These are phyloP conservation scores for Ajuga reptans DNA, from an alignment of 305 asterid genomes.

Conservation along the genomic window DNA sequence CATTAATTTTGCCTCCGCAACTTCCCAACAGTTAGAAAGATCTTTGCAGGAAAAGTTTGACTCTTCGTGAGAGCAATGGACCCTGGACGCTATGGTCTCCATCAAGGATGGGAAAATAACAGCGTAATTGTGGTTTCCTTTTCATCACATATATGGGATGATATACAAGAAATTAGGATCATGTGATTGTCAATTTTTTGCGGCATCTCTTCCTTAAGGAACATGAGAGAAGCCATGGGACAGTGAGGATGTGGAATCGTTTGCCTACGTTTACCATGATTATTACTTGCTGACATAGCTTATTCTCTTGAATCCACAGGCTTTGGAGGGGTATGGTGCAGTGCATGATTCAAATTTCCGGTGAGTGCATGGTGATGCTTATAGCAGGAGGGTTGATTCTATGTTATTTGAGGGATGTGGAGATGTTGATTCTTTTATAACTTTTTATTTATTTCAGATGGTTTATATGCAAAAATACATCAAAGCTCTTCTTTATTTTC, in stretches of 20 bases:
- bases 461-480: slow-evolving; percentile 12
- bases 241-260: slow-evolving; percentile 99
- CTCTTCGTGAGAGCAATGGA: slow-evolving; percentile 61
- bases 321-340: slow-evolving; percentile 90
- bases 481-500: not conserved
- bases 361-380: slow-evolving; percentile 59
- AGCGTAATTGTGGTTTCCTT: slow-evolving; percentile 99
- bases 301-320: slow-evolving; percentile 99
- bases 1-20: slow-evolving; percentile 57
- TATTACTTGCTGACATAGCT: slow-evolving; percentile 87
- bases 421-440: slow-evolving; percentile 2
- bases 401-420: slow-evolving; percentile 19
- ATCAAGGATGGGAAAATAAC: slow-evolving; percentile 99
- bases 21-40: slow-evolving; percentile 48
- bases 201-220: slow-evolving; percentile 84
- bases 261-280: slow-evolving; percentile 76
- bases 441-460: slow-evolving; percentile 15
- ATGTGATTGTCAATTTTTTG: slow-evolving; percentile 70
- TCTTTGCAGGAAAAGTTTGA: slow-evolving; percentile 48
- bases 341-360: slow-evolving; percentile 71
- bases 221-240: slow-evolving; percentile 87
- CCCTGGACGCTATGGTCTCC: slow-evolving; percentile 94
- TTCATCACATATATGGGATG: slow-evolving; percentile 97
- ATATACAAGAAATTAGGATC: slow-evolving; percentile 78
- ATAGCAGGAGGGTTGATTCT: slow-evolving; percentile 24